These are phyloP conservation scores for Umbelopsis isabellina DNA, from an alignment of 192 early-diverging fungal genomes.

Conservation along the genomic window DNA sequence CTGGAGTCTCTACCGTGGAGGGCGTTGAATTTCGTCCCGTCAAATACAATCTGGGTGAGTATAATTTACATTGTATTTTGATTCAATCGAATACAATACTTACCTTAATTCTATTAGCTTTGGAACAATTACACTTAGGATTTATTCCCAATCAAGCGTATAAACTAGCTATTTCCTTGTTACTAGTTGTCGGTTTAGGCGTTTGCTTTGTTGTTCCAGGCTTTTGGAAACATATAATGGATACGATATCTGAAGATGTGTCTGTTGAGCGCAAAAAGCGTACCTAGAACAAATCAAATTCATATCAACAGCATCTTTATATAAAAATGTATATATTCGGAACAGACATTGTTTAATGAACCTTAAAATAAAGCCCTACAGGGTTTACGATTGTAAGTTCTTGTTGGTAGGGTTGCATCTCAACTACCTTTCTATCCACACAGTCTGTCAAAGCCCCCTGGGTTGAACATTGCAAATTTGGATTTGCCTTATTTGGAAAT, in stretches of 20 bases:
- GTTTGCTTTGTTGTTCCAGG: background rate
- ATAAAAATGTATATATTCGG: too few species aligned
- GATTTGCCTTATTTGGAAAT: too few species aligned
- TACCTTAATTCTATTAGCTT: background rate
- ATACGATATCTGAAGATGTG: background rate
- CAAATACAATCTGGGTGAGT: constrained; percentile 14
- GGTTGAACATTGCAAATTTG: too few species aligned
- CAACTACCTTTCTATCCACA: too few species aligned
- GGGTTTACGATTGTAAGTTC: too few species aligned
- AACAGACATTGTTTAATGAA: too few species aligned
- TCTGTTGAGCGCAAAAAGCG: background rate
- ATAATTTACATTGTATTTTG: background rate
- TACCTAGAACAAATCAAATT: background rate
- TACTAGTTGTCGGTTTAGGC: background rate
- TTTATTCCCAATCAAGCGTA: constrained; percentile 14
- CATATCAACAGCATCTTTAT: too few species aligned
- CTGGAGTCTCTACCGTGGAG: constrained; percentile 8
- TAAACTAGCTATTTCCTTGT: constrained; percentile 3
- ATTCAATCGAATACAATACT: too few species aligned
- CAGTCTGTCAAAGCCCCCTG: too few species aligned
- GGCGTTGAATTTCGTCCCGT: constrained; percentile 16
- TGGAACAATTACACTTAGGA: background rate
- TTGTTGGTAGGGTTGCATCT: too few species aligned
- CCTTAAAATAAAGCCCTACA: too few species aligned
- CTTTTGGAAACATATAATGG: background rate